Evolutionary conservation across 768 basidiomycete species (phyloP).

Genomic region (Boletellus ananas): DNA sequence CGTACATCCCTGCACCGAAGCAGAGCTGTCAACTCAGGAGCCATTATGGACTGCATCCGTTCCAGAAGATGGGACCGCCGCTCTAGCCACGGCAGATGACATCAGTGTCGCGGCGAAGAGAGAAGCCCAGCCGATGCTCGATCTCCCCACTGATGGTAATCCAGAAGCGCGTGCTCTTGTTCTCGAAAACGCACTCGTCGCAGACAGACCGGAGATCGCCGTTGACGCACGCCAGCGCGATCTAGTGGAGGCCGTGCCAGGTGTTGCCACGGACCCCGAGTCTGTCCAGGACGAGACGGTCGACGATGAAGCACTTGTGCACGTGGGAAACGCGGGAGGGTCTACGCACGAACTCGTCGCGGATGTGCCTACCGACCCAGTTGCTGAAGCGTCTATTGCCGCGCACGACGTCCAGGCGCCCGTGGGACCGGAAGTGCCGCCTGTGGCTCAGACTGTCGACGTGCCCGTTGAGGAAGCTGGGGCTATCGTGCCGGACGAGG

Average conservation of each 20-base stretch:
- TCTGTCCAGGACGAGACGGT: neutral
- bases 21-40: slow-evolving; percentile 6
- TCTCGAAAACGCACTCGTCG: neutral
- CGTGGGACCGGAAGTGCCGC: no score
- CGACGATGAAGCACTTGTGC: neutral
- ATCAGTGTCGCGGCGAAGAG: neutral
- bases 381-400: neutral
- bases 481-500: neutral
- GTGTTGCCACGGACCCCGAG: neutral
- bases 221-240: neutral
- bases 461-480: neutral
- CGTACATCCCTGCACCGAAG: neutral
- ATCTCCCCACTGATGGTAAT: neutral
- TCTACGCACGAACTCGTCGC: slow-evolving; percentile 1
- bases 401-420: no score
- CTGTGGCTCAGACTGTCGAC: no score
- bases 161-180: neutral
- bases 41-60: neutral
- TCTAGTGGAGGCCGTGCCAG: neutral
- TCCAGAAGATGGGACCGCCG: slow-evolving; percentile 2
- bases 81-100: slow-evolving; percentile 1
- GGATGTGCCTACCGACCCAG: neutral
- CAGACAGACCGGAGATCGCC: slow-evolving; percentile 1
- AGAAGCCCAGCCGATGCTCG: neutral
- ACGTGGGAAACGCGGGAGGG: neutral